Evolutionary conservation across 1,139 yeast genomes (phyloP).

Genomic region (Debaryomyces singareniensis): DNA sequence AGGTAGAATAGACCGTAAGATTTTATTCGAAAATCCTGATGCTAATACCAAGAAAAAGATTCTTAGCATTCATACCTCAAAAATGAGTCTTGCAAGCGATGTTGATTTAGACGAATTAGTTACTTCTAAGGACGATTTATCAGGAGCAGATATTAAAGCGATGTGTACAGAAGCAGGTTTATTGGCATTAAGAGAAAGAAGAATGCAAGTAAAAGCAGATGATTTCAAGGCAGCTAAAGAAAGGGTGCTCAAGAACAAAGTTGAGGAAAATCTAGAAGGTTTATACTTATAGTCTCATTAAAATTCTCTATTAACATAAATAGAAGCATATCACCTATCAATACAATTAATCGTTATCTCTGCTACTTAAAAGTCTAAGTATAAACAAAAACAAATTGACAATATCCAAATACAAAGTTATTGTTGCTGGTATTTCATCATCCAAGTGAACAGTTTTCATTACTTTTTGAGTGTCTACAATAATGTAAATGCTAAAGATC

Average conservation of each 20-base stretch:
- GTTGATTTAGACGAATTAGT: slow-evolving; percentile 89
- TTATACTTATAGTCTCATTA: slow-evolving; percentile 57
- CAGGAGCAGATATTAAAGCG: slow-evolving; percentile 98
- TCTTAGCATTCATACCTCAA: slow-evolving; percentile 86
- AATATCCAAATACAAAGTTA: slow-evolving; percentile 72
- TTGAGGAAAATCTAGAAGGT: slow-evolving; percentile 95
- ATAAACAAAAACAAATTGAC: slow-evolving; percentile 75
- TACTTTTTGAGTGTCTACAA: slow-evolving; percentile 78
- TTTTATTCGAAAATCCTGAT: slow-evolving; percentile 94
- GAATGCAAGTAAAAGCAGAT: slow-evolving; percentile 96
- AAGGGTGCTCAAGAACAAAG: slow-evolving; percentile 94
- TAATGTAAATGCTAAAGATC: slow-evolving; percentile 64
- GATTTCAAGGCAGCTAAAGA: slow-evolving; percentile 95
- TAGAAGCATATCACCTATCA: neutral
- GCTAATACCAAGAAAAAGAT: slow-evolving; percentile 90
- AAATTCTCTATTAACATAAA: neutral
- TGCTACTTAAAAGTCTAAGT: slow-evolving; percentile 57
- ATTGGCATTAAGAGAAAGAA: slow-evolving; percentile 91
- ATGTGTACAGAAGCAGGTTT: slow-evolving; percentile 98
- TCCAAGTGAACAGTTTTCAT: slow-evolving; percentile 79
- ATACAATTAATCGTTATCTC: slow-evolving; percentile 22
- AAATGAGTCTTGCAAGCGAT: slow-evolving; percentile 85
- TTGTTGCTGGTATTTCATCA: slow-evolving; percentile 78
- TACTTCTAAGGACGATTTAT: slow-evolving; percentile 85
- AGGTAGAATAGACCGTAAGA: slow-evolving; percentile 97